phyloP scores from a whole-genome alignment of 306 rosid genomes.

The Inga laurina region DNA sequence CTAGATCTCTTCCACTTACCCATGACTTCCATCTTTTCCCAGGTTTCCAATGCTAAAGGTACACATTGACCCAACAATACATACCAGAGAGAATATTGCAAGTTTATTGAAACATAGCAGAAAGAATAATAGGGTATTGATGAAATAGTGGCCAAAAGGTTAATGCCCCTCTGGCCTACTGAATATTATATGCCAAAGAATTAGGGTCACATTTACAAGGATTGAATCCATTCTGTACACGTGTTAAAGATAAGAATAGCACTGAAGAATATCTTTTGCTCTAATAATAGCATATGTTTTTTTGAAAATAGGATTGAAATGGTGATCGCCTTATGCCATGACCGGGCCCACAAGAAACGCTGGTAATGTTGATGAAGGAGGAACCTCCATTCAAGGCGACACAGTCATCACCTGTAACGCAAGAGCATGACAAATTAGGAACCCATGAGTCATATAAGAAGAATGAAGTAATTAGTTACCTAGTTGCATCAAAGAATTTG shows the following conservation, averaged over 20 bases:
- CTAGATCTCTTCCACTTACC: constrained; percentile 42
- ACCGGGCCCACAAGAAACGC: constrained; percentile 57
- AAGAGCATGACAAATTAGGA: not conserved
- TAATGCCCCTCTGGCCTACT: no score
- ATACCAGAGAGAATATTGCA: no score
- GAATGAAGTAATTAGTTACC: constrained; percentile 32
- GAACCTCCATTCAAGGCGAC: constrained; percentile 47
- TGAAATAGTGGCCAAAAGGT: no score
- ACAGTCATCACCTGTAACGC: constrained; percentile 57
- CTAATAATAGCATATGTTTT: no score
- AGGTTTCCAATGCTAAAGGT: constrained; percentile 53
- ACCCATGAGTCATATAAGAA: not conserved
- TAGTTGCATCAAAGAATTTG: constrained; percentile 23
- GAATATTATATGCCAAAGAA: no score
- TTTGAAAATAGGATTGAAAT: no score
- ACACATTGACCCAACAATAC: not conserved
- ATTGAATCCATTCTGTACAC: no score
- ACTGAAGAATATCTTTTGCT: no score
- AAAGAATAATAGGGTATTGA: no score
- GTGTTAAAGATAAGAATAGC: no score
- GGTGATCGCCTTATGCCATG: constrained; percentile 54
- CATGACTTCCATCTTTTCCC: constrained; percentile 29
- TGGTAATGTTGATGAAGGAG: constrained; percentile 37
- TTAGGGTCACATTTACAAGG: no score
- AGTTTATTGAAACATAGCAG: no score